Percentiles rank a stretch among this genome's conserved stretches.
Conservation (phyloP, 306 rosid species). For the Pyrus pyrifolia region DNA sequence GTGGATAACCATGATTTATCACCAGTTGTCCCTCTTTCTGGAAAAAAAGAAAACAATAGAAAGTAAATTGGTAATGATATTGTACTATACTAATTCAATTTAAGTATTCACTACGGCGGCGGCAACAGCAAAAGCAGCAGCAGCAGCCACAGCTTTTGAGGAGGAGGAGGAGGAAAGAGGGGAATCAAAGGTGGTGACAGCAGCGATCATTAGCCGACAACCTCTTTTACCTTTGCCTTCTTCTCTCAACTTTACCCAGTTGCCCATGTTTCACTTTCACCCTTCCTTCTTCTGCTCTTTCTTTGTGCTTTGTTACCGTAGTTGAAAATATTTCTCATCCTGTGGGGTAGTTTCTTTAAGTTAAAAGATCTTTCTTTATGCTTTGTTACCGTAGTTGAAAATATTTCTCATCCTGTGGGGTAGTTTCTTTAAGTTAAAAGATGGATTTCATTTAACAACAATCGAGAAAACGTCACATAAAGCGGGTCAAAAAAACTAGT, state of each 20-base stretch:
- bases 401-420: too few relatives aligned
- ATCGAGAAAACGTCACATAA: too few relatives aligned
- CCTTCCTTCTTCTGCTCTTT: background rate
- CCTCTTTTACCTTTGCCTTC: background rate
- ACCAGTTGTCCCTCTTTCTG: too few relatives aligned
- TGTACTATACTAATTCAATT: background rate
- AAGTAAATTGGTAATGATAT: background rate
- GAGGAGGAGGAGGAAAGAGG: background rate
- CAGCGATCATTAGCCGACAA: background rate
- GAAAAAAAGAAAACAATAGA: too few relatives aligned
- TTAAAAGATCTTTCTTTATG: background rate
- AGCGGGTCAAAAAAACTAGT: too few relatives aligned
- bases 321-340: too few relatives aligned
- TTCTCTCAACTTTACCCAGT: background rate
- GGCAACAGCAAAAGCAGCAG: background rate
- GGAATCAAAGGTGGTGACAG: background rate
- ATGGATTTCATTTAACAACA: too few relatives aligned
- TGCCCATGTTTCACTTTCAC: background rate
- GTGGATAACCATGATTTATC: rapidly evolving
- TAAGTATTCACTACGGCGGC: background rate
- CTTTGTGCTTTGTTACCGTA: background rate
- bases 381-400: too few relatives aligned
- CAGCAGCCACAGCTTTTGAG: background rate
- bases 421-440: too few relatives aligned
- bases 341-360: too few relatives aligned